Base-by-base conservation (phyloP, 345 rosid genomes). In the Anacardium occidentale region DNA sequence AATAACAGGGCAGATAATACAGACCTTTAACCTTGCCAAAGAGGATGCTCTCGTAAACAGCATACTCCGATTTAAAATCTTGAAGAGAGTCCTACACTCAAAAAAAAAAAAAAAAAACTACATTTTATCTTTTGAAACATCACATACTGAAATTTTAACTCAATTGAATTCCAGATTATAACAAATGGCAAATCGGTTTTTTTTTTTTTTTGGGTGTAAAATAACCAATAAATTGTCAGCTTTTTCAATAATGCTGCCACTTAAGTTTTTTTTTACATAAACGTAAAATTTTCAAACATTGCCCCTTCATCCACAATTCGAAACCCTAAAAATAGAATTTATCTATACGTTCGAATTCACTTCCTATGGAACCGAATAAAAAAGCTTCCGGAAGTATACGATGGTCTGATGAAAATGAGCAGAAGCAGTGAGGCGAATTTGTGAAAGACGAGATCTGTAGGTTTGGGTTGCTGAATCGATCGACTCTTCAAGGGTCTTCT, bases 21-120 rank as follows among this genome's bases (percentile, higher is more conserved):
- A 34, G 25, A 92, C 97, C 97, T 88, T 89, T 92, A 62, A 88
- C 70, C 75, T 83, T 90, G 67, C 83, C 87, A 40, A 94, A 84
- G 18, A 81, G 66, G 71, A 83, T 72, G 40, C 76, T 79, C 76
- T 89, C 98, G 22, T 92, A 86, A 62, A 74, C 87, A 54, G 29
- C 78, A 68, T 86, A 80, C 82, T 85, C 82, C n/a, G 89, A 83
- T 76, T 75, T 89, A 13, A 83, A 73, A 48, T 89, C 89, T 75
- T 81, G 56, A 64, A 89, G 60, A 60, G 84, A 84, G 70, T 83
- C 91, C 97, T 94, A 77, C 50, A 73, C 48, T 34, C 52, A 69
- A 75, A 17, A 68, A 56, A 24, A 11, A 45, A 11, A 45, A 26
- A 45, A 44, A 6, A 69, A 15, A 42, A 29, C 10, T 60, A 20